phyloP scores from a whole-genome alignment of 768 basidiomycete species.

The Boletus reticulatus region DNA sequence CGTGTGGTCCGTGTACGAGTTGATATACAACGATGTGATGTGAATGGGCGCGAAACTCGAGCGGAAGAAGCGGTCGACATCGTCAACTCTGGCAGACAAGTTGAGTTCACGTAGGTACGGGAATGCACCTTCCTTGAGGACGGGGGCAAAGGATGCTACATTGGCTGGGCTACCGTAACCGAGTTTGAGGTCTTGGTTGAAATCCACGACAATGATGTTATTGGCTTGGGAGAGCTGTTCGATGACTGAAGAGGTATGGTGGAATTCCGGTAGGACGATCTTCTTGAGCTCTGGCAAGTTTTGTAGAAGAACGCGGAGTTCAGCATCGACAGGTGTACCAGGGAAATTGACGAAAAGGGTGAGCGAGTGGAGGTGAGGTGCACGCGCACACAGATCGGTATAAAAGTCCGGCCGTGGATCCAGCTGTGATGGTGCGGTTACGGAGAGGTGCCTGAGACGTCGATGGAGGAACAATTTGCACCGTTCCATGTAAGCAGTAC shows the following conservation, averaged over 20 bases:
- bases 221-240: constrained; percentile 44
- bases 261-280: constrained; percentile 51
- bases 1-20: constrained; percentile 44
- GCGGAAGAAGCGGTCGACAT: constrained; percentile 45
- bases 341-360: constrained; percentile 44
- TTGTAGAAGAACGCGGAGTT: constrained; percentile 38
- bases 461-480: constrained; percentile 59
- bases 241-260: constrained; percentile 45
- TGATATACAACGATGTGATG: constrained; percentile 51
- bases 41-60: constrained; percentile 45
- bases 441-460: constrained; percentile 41
- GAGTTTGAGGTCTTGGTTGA: constrained; percentile 47
- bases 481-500: constrained; percentile 29
- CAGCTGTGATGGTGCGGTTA: constrained; percentile 26
- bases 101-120: constrained; percentile 53
- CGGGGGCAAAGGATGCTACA: constrained; percentile 42
- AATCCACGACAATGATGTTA: constrained; percentile 48
- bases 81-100: constrained; percentile 42
- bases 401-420: constrained; percentile 23
- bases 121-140: constrained; percentile 47
- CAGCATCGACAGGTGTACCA: constrained; percentile 39
- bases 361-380: constrained; percentile 48
- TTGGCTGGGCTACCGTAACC: constrained; percentile 47
- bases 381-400: constrained; percentile 43
- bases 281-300: constrained; percentile 44